These are phyloP conservation scores for Dictyophora rubrovolvata DNA, from an alignment of 768 basidiomycete species.

Conservation along the genomic window DNA sequence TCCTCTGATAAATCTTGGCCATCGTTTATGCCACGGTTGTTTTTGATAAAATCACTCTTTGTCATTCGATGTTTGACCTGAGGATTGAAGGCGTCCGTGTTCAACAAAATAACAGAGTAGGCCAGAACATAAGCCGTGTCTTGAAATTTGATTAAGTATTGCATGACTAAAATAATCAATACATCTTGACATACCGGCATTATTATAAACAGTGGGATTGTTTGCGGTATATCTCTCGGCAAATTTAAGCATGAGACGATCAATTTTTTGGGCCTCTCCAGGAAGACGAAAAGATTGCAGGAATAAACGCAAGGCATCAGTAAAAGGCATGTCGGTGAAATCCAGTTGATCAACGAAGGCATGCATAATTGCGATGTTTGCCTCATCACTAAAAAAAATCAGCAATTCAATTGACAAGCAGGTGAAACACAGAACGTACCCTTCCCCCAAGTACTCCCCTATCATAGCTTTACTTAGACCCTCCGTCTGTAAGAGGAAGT, in stretches of 20 bases:
- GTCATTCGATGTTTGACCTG: slow-evolving; percentile 94
- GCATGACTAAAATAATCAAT: background rate
- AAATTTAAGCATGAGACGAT: slow-evolving; percentile 98
- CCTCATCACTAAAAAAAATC: slow-evolving; percentile 54
- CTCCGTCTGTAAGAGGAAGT: slow-evolving; percentile 79
- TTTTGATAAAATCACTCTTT: slow-evolving; percentile 82
- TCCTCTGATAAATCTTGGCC: slow-evolving; percentile 82
- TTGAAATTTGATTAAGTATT: slow-evolving; percentile 19
- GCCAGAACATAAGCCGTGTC: slow-evolving; percentile 93
- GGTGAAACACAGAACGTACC: slow-evolving; percentile 40
- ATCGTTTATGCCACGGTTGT: slow-evolving; percentile 96
- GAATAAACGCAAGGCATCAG: slow-evolving; percentile 83
- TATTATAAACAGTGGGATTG: slow-evolving; percentile 74
- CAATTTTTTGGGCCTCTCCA: slow-evolving; percentile 96
- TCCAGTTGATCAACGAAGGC: slow-evolving; percentile 92
- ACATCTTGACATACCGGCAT: slow-evolving; percentile 59
- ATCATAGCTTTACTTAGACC: slow-evolving; percentile 94
- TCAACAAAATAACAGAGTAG: slow-evolving; percentile 91
- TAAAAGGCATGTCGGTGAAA: slow-evolving; percentile 70
- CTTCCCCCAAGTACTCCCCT: slow-evolving; percentile 97
- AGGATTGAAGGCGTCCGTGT: slow-evolving; percentile 95
- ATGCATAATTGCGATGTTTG: slow-evolving; percentile 91
- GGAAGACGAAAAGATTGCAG: slow-evolving; percentile 94
- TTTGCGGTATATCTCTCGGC: slow-evolving; percentile 95
- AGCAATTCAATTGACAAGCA: background rate